These are phyloP conservation scores for Paecilomyces sp. DNA, from an alignment of 2,329 filamentous ascomycete genomes.

Conservation along the genomic window DNA sequence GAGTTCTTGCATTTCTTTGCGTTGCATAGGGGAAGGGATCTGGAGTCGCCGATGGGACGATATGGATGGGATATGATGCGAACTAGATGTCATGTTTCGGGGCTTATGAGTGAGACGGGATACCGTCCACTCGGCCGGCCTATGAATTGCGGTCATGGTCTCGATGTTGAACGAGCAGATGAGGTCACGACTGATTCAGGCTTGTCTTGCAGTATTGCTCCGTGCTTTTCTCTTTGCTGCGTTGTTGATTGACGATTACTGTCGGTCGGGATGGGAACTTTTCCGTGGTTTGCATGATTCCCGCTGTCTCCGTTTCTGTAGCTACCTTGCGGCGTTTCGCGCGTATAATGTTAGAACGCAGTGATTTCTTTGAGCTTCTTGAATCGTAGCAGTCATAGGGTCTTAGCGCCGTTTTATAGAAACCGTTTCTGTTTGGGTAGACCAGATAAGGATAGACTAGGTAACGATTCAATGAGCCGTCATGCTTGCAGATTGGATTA, in stretches of 20 bases:
- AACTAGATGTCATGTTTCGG: background rate
- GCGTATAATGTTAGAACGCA: background rate
- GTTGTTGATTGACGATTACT: background rate
- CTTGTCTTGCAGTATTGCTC: background rate
- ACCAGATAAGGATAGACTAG: too few species aligned
- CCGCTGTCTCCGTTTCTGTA: background rate
- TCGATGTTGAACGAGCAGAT: background rate
- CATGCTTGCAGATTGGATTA: too few species aligned
- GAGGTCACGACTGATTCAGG: background rate
- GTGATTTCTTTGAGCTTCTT: background rate
- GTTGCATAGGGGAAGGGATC: background rate
- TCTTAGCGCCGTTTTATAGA: too few species aligned
- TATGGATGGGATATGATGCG: background rate
- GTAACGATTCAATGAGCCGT: too few species aligned
- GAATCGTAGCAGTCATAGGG: too few species aligned
- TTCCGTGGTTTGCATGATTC: background rate
- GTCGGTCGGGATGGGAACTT: background rate
- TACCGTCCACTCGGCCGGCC: background rate
- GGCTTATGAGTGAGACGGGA: background rate
- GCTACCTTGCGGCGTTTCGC: background rate
- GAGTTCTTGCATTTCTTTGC: conserved; percentile 12
- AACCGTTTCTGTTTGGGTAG: too few species aligned
- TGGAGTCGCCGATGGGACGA: background rate
- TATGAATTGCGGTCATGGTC: background rate
- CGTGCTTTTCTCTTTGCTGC: background rate